A percentile compares a stretch with the other conserved stretches of the same genome.
phyloP scores from a whole-genome alignment of 2,329 filamentous ascomycete species.

The Colletotrichum caudatum region DNA sequence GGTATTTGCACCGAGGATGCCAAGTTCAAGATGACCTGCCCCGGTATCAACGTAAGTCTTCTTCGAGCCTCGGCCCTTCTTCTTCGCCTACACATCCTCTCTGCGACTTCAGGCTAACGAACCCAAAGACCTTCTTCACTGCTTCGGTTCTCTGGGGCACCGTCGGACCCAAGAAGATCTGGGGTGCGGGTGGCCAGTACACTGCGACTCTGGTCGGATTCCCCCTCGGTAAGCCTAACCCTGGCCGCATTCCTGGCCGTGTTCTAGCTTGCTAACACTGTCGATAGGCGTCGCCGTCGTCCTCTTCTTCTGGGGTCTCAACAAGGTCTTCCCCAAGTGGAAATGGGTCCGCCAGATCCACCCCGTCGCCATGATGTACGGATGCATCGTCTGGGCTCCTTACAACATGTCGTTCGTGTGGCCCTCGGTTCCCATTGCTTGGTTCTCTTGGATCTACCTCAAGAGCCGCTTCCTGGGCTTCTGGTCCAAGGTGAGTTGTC shows the following conservation, averaged over 20 bases:
- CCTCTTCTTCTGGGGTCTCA: constrained; percentile 52
- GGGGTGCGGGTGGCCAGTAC: constrained; percentile 52
- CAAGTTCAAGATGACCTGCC: constrained; percentile 53
- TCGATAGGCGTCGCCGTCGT: constrained; percentile 47
- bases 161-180: constrained; percentile 54
- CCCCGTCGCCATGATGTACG: constrained; percentile 57
- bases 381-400: constrained; percentile 55
- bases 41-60: constrained; percentile 47
- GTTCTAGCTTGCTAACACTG: background rate
- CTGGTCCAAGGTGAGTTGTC: constrained; percentile 60
- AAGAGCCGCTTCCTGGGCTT: constrained; percentile 58
- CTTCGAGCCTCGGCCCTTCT: too few relatives aligned
- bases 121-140: constrained; percentile 52
- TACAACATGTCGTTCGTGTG: constrained; percentile 64
- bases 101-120: too few relatives aligned
- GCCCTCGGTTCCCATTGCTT: constrained; percentile 61
- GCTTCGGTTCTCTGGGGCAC: constrained; percentile 57
- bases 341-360: constrained; percentile 55
- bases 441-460: constrained; percentile 61
- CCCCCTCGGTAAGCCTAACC: constrained; percentile 48
- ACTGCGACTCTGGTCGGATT: constrained; percentile 54
- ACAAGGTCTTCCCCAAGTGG: constrained; percentile 50
- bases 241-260: too few relatives aligned
- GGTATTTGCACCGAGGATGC: constrained; percentile 54
- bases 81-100: background rate